Percentiles rank a stretch among this genome's conserved stretches.
Conservation (phyloP, 1,284 basidiomycete genomes). For the Phylloboletellus chloephorus region DNA sequence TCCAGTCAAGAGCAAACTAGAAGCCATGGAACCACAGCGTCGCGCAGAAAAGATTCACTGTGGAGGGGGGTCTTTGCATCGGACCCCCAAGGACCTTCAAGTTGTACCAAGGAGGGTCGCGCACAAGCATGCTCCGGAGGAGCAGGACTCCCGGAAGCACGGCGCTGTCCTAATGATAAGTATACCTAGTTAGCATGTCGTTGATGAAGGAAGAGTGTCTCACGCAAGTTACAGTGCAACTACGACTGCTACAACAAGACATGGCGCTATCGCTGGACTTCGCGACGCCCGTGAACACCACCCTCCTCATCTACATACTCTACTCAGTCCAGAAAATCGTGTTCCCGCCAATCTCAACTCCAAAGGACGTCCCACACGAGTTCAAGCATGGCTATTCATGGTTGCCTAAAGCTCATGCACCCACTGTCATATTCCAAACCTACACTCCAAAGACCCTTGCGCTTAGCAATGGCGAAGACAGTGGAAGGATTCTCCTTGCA, state of each 20-base stretch:
- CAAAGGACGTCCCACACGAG: slow-evolving; percentile 52
- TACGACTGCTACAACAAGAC: neutral
- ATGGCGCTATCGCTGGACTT: slow-evolving; percentile 41
- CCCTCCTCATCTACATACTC: slow-evolving; percentile 70
- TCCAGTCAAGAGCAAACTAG: too few relatives aligned
- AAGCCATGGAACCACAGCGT: too few relatives aligned
- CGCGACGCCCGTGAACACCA: slow-evolving; percentile 68
- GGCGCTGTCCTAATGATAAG: too few relatives aligned
- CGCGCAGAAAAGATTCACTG: too few relatives aligned
- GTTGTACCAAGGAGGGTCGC: too few relatives aligned
- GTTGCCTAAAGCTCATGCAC: slow-evolving; percentile 77
- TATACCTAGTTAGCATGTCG: too few relatives aligned
- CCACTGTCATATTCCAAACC: slow-evolving; percentile 67
- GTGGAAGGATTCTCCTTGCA: slow-evolving; percentile 74
- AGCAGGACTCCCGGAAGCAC: too few relatives aligned
- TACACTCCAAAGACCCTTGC: slow-evolving; percentile 73
- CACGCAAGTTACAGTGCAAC: slow-evolving; percentile 1
- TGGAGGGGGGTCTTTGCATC: too few relatives aligned
- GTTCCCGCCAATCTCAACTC: slow-evolving; percentile 54
- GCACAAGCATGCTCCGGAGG: too few relatives aligned
- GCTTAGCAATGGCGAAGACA: slow-evolving; percentile 63
- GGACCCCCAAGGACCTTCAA: too few relatives aligned
- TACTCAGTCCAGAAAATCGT: slow-evolving; percentile 72
- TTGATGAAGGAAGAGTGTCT: slow-evolving; percentile 5
- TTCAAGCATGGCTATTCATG: slow-evolving; percentile 81